Evolutionary conservation across 2,329 filamentous ascomycete genomes (phyloP), one percentile per base, ranked within the genome.

Genomic region (Fusarium sp.): DNA sequence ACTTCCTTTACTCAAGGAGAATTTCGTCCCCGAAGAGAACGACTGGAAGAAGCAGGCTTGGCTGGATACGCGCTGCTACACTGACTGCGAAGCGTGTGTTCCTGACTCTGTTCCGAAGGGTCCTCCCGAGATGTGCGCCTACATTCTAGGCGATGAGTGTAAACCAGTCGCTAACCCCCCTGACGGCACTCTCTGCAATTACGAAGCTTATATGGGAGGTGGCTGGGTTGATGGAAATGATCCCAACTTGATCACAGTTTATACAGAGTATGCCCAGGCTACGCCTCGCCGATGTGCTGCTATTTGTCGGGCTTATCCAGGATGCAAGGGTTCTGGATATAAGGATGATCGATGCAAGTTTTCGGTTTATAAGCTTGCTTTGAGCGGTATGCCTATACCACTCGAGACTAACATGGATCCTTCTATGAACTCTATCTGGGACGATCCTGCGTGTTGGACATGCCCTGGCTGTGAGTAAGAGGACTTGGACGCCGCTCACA

Each of bases 251-350:
- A 16, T 58, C 1, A 31, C 38, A 3, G 47, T 39, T 4, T 69
- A 47, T 26, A 60, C 59, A 3, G 54, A 45, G 24, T 35, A 33
- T 3, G 30, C 22, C 9, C 54, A 69, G 47, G 39, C 48, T 18
- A 55, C 36, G 1, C 28, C 47, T 22, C 45, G 16, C 6, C 18
- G 51, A 5, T 70, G 67, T n/a, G 65, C 65, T 13, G 67, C 67
- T 12, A 65, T 70, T 12, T 70, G 65, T 0, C 18, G 31, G 4
- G 67, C 31, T 3, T 30, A 58, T 20, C 7, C 16, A 2, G 38
- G 24, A 8, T 70, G 67, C 15, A 60, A 70, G 42, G 68, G 54
- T 2, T 70, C 65, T 15, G 68, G 33, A 1, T 70, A 36, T 11
- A 70, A 60, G 42, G 42, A 70, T 30, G 60, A 56, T 5, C 48